phyloP scores from a whole-genome alignment of 2,329 filamentous ascomycete genomes.

The Coniochaeta prunicola region DNA sequence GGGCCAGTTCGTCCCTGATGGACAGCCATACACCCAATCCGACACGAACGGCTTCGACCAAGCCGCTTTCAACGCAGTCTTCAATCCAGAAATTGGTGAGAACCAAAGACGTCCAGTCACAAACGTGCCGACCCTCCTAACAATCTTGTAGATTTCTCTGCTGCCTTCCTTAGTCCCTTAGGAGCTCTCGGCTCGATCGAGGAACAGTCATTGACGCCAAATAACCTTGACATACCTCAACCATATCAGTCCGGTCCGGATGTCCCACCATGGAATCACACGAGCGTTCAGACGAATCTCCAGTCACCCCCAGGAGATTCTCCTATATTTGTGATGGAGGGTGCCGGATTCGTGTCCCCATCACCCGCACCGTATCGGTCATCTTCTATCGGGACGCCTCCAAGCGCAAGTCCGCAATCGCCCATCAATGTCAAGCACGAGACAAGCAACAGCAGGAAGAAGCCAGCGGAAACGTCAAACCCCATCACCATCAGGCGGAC shows the following conservation, averaged over 20 bases:
- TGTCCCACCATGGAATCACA: conserved; percentile 35
- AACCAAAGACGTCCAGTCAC: not conserved
- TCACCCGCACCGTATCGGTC: conserved; percentile 24
- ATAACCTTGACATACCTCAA: conserved; percentile 28
- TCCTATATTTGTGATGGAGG: conserved; percentile 28
- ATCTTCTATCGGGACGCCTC: conserved; percentile 11
- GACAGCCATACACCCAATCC: not conserved
- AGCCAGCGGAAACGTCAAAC: conserved; percentile 11
- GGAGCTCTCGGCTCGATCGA: not conserved
- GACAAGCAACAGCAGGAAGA: conserved; percentile 9
- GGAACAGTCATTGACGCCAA: not conserved
- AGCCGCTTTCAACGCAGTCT: not conserved
- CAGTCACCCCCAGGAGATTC: conserved; percentile 21
- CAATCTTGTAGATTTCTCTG: not conserved
- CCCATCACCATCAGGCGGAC: conserved; percentile 33
- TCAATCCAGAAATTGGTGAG: not conserved
- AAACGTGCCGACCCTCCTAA: not conserved
- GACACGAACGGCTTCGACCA: not conserved
- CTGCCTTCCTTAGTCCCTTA: not conserved
- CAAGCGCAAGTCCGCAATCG: conserved; percentile 10
- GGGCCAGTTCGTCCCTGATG: conserved; percentile 10
- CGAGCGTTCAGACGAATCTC: conserved; percentile 24
- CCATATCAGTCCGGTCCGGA: conserved; percentile 27
- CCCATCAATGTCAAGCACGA: conserved; percentile 18
- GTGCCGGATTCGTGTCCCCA: conserved; percentile 21